phyloP scores from a whole-genome alignment of 2,329 filamentous ascomycete species.

The Cordyceps tenuipes region DNA sequence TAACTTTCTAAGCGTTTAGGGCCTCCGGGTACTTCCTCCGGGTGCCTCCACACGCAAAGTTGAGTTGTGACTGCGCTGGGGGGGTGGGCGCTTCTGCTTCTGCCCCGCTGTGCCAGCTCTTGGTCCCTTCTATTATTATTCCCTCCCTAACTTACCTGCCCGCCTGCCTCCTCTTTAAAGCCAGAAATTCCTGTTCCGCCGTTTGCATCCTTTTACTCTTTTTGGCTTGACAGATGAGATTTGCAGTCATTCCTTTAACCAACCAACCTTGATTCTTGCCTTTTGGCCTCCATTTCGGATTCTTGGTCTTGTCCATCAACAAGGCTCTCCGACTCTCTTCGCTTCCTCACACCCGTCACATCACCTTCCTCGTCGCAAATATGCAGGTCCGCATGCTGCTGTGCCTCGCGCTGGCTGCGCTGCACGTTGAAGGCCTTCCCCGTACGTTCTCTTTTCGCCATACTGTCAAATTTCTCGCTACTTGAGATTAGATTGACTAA shows the following conservation, averaged over 20 bases:
- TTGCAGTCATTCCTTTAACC: background rate
- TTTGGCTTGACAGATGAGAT: background rate
- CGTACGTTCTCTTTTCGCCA: background rate
- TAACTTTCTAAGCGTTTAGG: too few species aligned
- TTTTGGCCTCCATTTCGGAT: background rate
- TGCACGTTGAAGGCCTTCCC: background rate
- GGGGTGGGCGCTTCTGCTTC: background rate
- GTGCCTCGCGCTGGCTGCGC: conserved; percentile 2
- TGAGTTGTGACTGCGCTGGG: too few species aligned
- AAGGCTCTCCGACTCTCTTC: background rate
- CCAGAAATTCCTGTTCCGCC: background rate
- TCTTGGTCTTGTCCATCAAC: background rate
- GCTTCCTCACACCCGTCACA: background rate
- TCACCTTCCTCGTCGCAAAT: background rate
- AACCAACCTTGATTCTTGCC: background rate
- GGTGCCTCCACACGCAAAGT: too few species aligned
- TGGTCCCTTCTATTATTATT: background rate
- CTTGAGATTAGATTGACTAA: background rate
- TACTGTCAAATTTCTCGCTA: background rate
- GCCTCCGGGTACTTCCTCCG: too few species aligned
- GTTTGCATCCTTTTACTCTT: background rate
- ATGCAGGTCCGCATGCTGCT: conserved; percentile 2
- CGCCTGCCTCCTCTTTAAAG: background rate
- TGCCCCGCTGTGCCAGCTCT: background rate
- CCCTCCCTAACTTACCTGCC: background rate